A percentile compares a stretch with the other conserved stretches of the same genome.
Evolutionary conservation across 148 eudicot species (phyloP).

Genomic region (Nyssa sinensis): DNA sequence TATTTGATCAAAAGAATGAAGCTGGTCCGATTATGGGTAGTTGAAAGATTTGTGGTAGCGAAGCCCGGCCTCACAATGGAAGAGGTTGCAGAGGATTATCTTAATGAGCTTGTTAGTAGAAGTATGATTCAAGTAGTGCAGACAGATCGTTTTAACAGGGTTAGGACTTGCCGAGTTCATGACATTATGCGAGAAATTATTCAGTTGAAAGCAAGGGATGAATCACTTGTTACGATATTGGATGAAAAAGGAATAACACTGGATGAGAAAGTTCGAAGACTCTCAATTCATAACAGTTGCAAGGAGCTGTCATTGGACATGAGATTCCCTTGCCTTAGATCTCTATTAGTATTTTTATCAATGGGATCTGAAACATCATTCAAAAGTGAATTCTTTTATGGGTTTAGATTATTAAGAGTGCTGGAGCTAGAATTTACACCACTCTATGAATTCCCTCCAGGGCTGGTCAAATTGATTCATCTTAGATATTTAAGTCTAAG

Average conservation of each 20-base stretch:
- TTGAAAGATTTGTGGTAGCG: slow-evolving; percentile 12
- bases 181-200: slow-evolving; percentile 4
- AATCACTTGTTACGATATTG: background rate
- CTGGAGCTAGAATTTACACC: background rate
- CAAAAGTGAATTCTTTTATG: background rate
- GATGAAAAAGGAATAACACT: background rate
- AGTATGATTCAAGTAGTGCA: slow-evolving; percentile 15
- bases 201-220: slow-evolving; percentile 3
- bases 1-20: slow-evolving; percentile 14
- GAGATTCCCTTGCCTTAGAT: background rate
- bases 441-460: background rate
- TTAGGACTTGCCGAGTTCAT: background rate
- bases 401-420: background rate
- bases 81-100: slow-evolving; percentile 18
- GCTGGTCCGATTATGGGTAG: slow-evolving; percentile 9
- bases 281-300: slow-evolving; percentile 3
- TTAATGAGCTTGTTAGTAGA: slow-evolving; percentile 13
- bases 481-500: slow-evolving; percentile 13
- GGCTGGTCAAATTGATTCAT: background rate
- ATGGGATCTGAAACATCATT: background rate
- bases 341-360: background rate
- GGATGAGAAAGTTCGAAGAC: background rate
- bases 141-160: background rate
- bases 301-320: background rate
- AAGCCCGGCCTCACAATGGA: background rate